A percentile compares a stretch with the other conserved stretches of the same genome.
Evolutionary conservation across 2,329 filamentous ascomycete species (phyloP).

Genomic region (Fusarium sp.): DNA sequence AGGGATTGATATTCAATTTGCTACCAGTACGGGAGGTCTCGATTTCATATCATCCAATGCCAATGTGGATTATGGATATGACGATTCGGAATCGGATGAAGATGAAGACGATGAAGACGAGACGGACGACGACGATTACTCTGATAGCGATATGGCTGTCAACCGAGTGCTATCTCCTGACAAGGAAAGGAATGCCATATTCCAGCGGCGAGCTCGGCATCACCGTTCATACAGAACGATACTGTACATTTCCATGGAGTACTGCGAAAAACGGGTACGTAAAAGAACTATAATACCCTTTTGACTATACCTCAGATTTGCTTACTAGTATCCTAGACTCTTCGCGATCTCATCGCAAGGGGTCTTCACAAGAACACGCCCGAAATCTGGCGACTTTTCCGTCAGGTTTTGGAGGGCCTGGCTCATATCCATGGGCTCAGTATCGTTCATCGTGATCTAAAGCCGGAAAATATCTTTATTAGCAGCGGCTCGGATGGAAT

Average conservation of each 20-base stretch:
- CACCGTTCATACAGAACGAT: conserved; percentile 76
- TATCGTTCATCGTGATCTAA: conserved; percentile 96
- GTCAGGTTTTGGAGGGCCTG: conserved; percentile 91
- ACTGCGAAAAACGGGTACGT: conserved; percentile 88
- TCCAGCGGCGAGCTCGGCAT: conserved; percentile 55
- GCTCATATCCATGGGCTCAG: conserved; percentile 90
- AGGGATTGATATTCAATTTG: conserved; percentile 70
- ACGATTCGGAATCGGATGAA: conserved; percentile 60
- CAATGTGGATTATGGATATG: conserved; percentile 83
- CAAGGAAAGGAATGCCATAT: conserved; percentile 50
- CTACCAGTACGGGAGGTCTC: conserved; percentile 82
- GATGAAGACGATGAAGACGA: conserved; percentile 63
- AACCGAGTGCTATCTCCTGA: conserved; percentile 50
- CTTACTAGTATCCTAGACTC: conserved; percentile 65
- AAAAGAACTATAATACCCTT: too few species aligned
- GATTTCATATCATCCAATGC: conserved; percentile 95
- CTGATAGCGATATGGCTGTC: conserved; percentile 53
- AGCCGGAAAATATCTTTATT: conserved; percentile 98
- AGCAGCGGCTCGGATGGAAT: conserved; percentile 76
- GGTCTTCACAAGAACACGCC: conserved; percentile 80
- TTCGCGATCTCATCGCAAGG: conserved; percentile 87
- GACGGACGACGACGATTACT: conserved; percentile 63
- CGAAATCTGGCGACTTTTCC: conserved; percentile 90
- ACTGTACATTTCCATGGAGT: conserved; percentile 99
- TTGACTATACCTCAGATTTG: not conserved